phyloP scores from a whole-genome alignment of 305 asterid species.

The Ilex paraguariensis region DNA sequence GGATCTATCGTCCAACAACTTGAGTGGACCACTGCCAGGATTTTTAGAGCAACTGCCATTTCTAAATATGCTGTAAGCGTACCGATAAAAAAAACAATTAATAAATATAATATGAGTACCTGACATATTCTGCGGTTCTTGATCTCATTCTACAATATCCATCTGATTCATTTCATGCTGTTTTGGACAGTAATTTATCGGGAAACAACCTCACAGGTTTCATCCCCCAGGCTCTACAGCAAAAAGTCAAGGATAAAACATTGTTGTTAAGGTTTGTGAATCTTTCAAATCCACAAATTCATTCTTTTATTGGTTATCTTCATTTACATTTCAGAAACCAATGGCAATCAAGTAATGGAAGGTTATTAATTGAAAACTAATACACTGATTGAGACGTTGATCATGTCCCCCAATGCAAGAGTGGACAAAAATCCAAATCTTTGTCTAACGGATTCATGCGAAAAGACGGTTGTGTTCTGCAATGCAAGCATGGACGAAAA shows the following conservation, averaged over 20 bases:
- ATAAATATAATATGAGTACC: not conserved
- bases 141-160: not conserved
- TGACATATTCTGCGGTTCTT: not conserved
- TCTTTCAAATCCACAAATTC: not conserved
- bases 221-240: not conserved
- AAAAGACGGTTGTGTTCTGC: not conserved
- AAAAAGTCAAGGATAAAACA: not conserved
- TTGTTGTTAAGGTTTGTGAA: not conserved
- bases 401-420: not conserved
- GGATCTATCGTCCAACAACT: slow-evolving; percentile 32
- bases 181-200: not conserved
- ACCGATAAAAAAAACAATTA: too few species aligned
- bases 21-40: slow-evolving; percentile 22
- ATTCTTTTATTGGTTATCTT: not conserved
- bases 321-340: not conserved
- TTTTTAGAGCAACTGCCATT: slow-evolving; percentile 12
- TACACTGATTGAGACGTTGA: not conserved
- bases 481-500: not conserved
- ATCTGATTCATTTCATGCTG: not conserved
- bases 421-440: not conserved
- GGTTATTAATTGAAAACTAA: not conserved
- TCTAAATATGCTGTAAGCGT: slow-evolving; percentile 18
- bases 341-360: not conserved
- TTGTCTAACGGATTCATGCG: too few species aligned
- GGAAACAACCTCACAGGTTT: not conserved